Conservation (phyloP, 2,329 filamentous ascomycete species). For the Colletotrichum lindemuthianum region DNA sequence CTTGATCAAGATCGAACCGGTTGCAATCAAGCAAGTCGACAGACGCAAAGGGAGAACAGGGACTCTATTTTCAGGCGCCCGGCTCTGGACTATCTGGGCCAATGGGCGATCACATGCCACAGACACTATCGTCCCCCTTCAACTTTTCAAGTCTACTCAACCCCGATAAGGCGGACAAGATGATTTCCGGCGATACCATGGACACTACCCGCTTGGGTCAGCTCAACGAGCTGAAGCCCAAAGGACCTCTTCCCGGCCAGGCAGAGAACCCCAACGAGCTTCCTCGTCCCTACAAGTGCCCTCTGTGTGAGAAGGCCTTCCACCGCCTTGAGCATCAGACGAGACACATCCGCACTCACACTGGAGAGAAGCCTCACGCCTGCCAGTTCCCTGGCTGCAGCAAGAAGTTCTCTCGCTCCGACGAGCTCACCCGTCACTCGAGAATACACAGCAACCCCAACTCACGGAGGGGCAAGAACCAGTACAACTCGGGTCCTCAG, state of each 20-base stretch:
- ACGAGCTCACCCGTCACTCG: conserved; percentile 96
- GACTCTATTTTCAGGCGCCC: background rate
- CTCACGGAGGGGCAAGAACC: conserved; percentile 89
- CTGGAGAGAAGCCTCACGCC: conserved; percentile 96
- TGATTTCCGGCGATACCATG: conserved; percentile 31
- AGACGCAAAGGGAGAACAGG: no score
- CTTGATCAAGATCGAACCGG: background rate
- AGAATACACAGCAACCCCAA: conserved; percentile 99
- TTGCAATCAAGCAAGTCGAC: no score
- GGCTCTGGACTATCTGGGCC: conserved; percentile 31
- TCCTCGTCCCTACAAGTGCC: conserved; percentile 97
- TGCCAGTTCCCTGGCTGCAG: conserved; percentile 96
- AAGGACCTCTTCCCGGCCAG: conserved; percentile 71
- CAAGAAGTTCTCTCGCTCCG: conserved; percentile 95
- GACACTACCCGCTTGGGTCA: conserved; percentile 31
- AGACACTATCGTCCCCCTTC: conserved; percentile 72
- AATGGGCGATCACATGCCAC: conserved; percentile 75
- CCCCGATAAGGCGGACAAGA: conserved; percentile 48
- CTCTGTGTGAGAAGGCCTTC: conserved; percentile 97
- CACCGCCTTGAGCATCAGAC: conserved; percentile 96
- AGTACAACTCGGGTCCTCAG: conserved; percentile 45
- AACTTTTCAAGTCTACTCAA: conserved; percentile 82
- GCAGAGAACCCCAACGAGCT: conserved; percentile 75
- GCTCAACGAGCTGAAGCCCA: conserved; percentile 59
- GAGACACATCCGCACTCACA: conserved; percentile 93